phyloP scores from a whole-genome alignment of 352 stramenopile species.

The Phytopythium vexans region DNA sequence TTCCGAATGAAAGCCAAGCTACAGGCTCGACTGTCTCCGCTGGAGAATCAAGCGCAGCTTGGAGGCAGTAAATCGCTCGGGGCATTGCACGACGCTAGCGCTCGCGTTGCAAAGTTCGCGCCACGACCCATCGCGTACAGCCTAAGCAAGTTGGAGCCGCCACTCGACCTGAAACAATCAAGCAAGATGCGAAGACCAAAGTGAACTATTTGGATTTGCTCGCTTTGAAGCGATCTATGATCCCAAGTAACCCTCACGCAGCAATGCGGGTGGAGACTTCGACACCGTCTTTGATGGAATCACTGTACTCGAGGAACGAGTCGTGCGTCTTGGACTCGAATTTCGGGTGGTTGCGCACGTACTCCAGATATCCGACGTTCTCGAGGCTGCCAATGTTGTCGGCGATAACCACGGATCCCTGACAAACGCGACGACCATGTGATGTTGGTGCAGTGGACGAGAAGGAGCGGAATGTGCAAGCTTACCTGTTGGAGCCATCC shows the following conservation, averaged over 20 bases:
- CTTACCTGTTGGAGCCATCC: conserved; percentile 22
- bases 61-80: background rate
- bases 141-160: conserved; percentile 34
- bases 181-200: conserved; percentile 1
- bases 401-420: conserved; percentile 34
- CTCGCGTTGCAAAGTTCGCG: conserved; percentile 21
- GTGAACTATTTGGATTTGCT: background rate
- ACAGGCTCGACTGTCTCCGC: conserved; percentile 8
- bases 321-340: conserved; percentile 34
- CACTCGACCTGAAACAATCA: background rate
- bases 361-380: conserved; percentile 35
- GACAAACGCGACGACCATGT: background rate
- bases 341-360: conserved; percentile 21
- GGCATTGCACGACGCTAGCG: conserved; percentile 5
- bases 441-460: background rate
- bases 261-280: conserved; percentile 31
- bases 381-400: conserved; percentile 35
- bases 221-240: too few relatives aligned
- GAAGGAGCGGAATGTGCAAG: background rate
- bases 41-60: conserved; percentile 19
- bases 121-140: conserved; percentile 47
- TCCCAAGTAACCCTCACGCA: background rate
- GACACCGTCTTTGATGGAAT: conserved; percentile 26
- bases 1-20: too few relatives aligned
- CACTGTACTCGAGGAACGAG: conserved; percentile 33